These are phyloP conservation scores for Thelephora aurantiotincta DNA, from an alignment of 768 basidiomycete genomes.

Conservation along the genomic window DNA sequence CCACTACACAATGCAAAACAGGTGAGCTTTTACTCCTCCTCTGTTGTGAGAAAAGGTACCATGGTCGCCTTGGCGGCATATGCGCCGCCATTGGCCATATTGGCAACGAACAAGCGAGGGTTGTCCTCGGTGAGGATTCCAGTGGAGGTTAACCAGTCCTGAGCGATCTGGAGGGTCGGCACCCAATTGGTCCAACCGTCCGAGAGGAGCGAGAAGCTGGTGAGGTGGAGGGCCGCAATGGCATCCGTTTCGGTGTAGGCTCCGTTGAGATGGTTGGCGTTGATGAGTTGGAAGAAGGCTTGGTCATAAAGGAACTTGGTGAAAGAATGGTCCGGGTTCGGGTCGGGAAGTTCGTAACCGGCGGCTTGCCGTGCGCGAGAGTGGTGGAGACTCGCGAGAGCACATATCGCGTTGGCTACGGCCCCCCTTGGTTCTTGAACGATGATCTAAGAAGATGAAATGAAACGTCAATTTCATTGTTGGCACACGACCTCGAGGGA, in stretches of 20 bases:
- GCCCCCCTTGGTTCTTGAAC: slow-evolving; percentile 55
- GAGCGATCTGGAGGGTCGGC: slow-evolving; percentile 50
- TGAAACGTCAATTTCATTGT: no score
- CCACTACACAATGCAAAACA: slow-evolving; percentile 55
- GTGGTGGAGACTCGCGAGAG: slow-evolving; percentile 60
- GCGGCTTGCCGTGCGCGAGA: slow-evolving; percentile 46
- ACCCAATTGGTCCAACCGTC: slow-evolving; percentile 62
- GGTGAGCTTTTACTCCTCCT: no score
- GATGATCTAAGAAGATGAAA: slow-evolving; percentile 26
- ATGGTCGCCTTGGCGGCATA: slow-evolving; percentile 57
- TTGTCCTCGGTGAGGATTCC: slow-evolving; percentile 51
- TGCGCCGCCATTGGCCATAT: slow-evolving; percentile 37
- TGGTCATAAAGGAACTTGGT: slow-evolving; percentile 55
- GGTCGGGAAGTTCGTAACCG: slow-evolving; percentile 39
- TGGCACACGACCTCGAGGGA: no score
- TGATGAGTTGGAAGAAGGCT: slow-evolving; percentile 47
- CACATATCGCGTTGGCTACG: slow-evolving; percentile 59
- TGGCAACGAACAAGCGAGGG: slow-evolving; percentile 41
- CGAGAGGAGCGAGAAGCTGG: slow-evolving; percentile 58
- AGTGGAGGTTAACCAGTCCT: slow-evolving; percentile 63
- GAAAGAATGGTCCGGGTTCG: slow-evolving; percentile 39
- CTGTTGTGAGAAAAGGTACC: slow-evolving; percentile 31
- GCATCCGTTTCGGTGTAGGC: slow-evolving; percentile 55
- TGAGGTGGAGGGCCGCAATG: slow-evolving; percentile 64
- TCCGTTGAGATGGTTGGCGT: slow-evolving; percentile 37